These are phyloP conservation scores for Boletus rubropictus DNA, from an alignment of 768 basidiomycete genomes.

Conservation along the genomic window DNA sequence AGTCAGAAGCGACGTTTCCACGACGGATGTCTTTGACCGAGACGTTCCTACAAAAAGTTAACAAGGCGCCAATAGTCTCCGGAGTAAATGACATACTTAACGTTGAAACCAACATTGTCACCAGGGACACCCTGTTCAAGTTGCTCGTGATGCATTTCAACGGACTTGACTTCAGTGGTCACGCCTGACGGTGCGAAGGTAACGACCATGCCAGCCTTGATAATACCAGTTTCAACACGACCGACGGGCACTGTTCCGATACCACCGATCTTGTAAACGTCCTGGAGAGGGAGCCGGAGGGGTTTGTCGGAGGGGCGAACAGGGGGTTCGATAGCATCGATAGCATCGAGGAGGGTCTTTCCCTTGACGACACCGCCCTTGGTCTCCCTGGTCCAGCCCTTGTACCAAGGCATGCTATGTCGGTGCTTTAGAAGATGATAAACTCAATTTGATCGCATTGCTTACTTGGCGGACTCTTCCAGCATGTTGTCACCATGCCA, in stretches of 20 bases:
- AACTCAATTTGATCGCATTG: slow-evolving; percentile 5
- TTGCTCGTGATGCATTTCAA: slow-evolving; percentile 99
- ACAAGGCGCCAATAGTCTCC: neutral
- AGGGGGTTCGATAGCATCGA: slow-evolving; percentile 99
- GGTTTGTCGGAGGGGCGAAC: slow-evolving; percentile 97
- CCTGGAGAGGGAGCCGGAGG: slow-evolving; percentile 99
- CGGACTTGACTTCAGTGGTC: slow-evolving; percentile 99
- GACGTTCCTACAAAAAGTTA: slow-evolving; percentile 71
- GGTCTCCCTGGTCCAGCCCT: slow-evolving; percentile 97
- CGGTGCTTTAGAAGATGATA: slow-evolving; percentile 14
- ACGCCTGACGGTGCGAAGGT: slow-evolving; percentile 95
- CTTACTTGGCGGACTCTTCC: slow-evolving; percentile 93
- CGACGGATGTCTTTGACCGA: slow-evolving; percentile 99
- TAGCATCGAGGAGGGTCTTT: slow-evolving; percentile 99
- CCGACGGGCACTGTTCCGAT: slow-evolving; percentile 99
- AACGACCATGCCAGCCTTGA: slow-evolving; percentile 99
- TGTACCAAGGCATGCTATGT: slow-evolving; percentile 96
- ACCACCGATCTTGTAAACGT: slow-evolving; percentile 99
- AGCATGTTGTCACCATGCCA: slow-evolving; percentile 99
- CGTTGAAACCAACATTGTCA: slow-evolving; percentile 99
- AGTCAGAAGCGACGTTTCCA: slow-evolving; percentile 99
- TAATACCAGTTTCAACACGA: slow-evolving; percentile 99
- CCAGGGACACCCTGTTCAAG: slow-evolving; percentile 91
- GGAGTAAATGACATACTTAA: slow-evolving; percentile 56
- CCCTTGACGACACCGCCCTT: slow-evolving; percentile 93